phyloP scores from a whole-genome alignment of 257 asterid species.

The Pogostemon cablin region DNA sequence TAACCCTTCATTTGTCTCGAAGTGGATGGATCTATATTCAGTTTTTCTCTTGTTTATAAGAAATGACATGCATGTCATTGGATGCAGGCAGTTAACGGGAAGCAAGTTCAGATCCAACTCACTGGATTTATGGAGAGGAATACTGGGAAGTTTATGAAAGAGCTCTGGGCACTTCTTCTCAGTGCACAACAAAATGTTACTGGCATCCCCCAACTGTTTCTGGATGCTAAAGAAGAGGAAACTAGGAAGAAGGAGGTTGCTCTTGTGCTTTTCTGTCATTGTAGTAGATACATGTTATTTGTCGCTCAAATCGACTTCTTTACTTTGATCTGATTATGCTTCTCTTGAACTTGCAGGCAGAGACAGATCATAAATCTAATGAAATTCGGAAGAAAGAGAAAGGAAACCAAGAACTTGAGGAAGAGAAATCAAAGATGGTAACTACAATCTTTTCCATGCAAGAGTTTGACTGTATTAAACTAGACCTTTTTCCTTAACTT shows the following conservation, averaged over 20 bases:
- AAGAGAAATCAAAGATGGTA: slow-evolving; percentile 74
- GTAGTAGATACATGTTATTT: slow-evolving; percentile 7
- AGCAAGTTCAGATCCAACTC: slow-evolving; percentile 84
- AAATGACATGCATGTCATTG: slow-evolving; percentile 26
- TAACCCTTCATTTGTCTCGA: neutral
- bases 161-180: slow-evolving; percentile 86
- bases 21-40: neutral
- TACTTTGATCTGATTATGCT: slow-evolving; percentile 4
- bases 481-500: slow-evolving; percentile 52
- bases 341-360: slow-evolving; percentile 61
- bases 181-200: slow-evolving; percentile 92
- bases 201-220: slow-evolving; percentile 95
- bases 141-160: slow-evolving; percentile 97
- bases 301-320: slow-evolving; percentile 3
- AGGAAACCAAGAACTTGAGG: slow-evolving; percentile 68
- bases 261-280: slow-evolving; percentile 27
- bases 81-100: slow-evolving; percentile 89
- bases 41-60: slow-evolving; percentile 7
- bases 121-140: slow-evolving; percentile 99
- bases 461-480: slow-evolving; percentile 44
- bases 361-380: slow-evolving; percentile 76
- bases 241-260: slow-evolving; percentile 75
- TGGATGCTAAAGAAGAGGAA: slow-evolving; percentile 98
- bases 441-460: slow-evolving; percentile 50
- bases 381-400: slow-evolving; percentile 86